A percentile compares a stretch with the other conserved stretches of the same genome.
Conservation (phyloP, 495 filamentous ascomycete species). For the Penicillium argentinense region DNA sequence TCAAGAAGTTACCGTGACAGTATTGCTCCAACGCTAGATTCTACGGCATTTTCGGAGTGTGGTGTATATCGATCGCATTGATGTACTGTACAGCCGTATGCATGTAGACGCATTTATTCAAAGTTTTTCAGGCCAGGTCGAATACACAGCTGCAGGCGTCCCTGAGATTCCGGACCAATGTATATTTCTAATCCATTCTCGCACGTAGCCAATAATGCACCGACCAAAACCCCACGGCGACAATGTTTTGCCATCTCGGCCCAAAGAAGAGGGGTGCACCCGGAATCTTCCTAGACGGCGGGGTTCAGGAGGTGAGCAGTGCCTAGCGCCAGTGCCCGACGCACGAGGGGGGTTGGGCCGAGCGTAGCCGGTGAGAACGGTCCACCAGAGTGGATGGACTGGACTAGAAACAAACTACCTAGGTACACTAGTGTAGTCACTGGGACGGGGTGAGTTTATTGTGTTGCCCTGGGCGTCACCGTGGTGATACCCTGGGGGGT, state of each 20-base stretch:
- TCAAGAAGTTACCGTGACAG: too few species aligned
- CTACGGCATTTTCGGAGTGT: too few species aligned
- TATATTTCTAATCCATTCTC: conserved; percentile 1
- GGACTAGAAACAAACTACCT: conserved; percentile 1
- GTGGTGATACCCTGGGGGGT: background rate
- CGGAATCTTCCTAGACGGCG: conserved; percentile 14
- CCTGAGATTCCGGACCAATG: background rate
- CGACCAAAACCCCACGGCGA: too few species aligned
- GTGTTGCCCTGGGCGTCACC: background rate
- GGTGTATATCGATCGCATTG: too few species aligned
- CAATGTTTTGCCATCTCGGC: background rate
- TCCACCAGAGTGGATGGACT: conserved; percentile 2
- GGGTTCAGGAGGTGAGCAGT: conserved; percentile 10
- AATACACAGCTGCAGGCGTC: too few species aligned
- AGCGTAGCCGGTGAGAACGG: conserved; percentile 16
- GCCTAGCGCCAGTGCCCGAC: conserved; percentile 11
- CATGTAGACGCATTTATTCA: too few species aligned
- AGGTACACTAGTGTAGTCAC: background rate
- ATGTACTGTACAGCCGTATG: too few species aligned
- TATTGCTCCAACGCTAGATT: too few species aligned
- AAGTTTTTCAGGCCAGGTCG: too few species aligned
- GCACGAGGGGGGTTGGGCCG: conserved; percentile 13
- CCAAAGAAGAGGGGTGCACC: conserved; percentile 9
- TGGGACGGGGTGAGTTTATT: background rate
- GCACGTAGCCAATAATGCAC: background rate